Percentiles rank a stretch among this genome's conserved stretches.
phyloP scores from a whole-genome alignment of 441 rosid genomes.

The Erodium moschatum region DNA sequence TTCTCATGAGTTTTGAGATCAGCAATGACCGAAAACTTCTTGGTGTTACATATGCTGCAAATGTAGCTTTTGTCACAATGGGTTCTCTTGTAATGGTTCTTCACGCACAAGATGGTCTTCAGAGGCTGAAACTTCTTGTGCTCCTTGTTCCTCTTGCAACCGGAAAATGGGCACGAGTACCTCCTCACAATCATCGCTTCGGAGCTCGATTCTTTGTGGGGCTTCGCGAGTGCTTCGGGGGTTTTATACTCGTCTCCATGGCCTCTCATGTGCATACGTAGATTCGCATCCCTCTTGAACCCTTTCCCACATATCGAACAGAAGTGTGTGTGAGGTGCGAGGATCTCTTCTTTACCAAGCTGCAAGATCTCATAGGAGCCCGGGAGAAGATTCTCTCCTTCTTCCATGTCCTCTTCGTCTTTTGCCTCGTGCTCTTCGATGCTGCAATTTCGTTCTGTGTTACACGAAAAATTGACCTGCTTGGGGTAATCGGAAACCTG shows the following conservation, averaged over 20 bases:
- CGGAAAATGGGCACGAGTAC: constrained; percentile 81
- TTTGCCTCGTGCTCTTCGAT: constrained; percentile 64
- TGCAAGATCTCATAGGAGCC: constrained; percentile 87
- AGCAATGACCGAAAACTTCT: constrained; percentile 83
- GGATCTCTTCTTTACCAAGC: constrained; percentile 86
- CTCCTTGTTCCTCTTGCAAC: constrained; percentile 92
- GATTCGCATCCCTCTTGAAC: constrained; percentile 84
- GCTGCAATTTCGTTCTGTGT: constrained; percentile 36
- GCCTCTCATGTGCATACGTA: constrained; percentile 96
- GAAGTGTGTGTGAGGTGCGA: constrained; percentile 93
- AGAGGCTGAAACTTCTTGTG: constrained; percentile 91
- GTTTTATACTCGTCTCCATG: constrained; percentile 96
- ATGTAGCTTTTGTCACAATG: constrained; percentile 88
- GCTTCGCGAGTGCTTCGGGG: constrained; percentile 81
- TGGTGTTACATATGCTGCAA: constrained; percentile 81
- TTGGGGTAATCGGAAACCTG: constrained; percentile 37
- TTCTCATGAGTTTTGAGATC: constrained; percentile 96
- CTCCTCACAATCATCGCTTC: constrained; percentile 64
- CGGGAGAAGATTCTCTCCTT: constrained; percentile 77
- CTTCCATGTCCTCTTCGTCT: constrained; percentile 85
- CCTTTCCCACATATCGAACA: constrained; percentile 88
- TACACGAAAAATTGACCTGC: constrained; percentile 30
- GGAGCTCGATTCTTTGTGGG: constrained; percentile 52
- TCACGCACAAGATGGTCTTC: constrained; percentile 79
- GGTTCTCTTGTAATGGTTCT: constrained; percentile 89